Conservation (phyloP, 371 early-diverging fungal genomes). For the Chytridiales sp. region DNA sequence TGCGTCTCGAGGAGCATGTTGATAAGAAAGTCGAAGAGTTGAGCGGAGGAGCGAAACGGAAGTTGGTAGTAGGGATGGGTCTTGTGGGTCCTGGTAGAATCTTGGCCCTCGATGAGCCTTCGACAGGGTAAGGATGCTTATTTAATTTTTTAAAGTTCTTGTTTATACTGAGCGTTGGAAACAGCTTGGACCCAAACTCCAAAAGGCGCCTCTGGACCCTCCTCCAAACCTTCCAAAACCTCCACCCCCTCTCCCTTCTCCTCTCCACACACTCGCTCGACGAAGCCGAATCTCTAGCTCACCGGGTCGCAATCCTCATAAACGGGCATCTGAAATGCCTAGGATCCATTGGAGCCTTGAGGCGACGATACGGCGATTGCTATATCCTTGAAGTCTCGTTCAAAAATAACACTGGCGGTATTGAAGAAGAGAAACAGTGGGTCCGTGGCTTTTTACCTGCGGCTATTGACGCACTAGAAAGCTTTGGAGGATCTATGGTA, state of each 20-base stretch:
- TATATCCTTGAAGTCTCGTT: constrained; percentile 19
- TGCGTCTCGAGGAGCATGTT: constrained; percentile 27
- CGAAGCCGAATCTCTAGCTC: constrained; percentile 26
- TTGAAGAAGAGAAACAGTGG: no score
- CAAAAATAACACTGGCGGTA: neutral
- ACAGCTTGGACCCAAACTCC: constrained; percentile 18
- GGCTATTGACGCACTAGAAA: no score
- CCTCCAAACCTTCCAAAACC: constrained; percentile 3
- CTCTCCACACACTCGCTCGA: constrained; percentile 49
- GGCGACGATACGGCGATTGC: constrained; percentile 42
- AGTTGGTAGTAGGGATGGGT: constrained; percentile 29
- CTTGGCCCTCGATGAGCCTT: constrained; percentile 42
- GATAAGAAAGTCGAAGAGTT: constrained; percentile 35
- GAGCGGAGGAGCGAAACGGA: constrained; percentile 36
- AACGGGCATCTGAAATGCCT: constrained; percentile 59
- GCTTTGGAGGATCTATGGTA: constrained; percentile 15
- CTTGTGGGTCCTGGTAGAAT: constrained; percentile 35
- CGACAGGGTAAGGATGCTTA: constrained; percentile 32
- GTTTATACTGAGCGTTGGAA: no score
- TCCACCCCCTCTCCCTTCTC: constrained; percentile 17
- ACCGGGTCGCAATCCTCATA: constrained; percentile 61
- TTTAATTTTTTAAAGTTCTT: no score
- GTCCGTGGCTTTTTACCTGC: no score
- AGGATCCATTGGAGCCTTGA: constrained; percentile 58
- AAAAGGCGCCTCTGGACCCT: constrained; percentile 15